A percentile compares a stretch with the other conserved stretches of the same genome.
Evolutionary conservation across 345 rosid species (phyloP).

Genomic region (Gossypium arboreum): DNA sequence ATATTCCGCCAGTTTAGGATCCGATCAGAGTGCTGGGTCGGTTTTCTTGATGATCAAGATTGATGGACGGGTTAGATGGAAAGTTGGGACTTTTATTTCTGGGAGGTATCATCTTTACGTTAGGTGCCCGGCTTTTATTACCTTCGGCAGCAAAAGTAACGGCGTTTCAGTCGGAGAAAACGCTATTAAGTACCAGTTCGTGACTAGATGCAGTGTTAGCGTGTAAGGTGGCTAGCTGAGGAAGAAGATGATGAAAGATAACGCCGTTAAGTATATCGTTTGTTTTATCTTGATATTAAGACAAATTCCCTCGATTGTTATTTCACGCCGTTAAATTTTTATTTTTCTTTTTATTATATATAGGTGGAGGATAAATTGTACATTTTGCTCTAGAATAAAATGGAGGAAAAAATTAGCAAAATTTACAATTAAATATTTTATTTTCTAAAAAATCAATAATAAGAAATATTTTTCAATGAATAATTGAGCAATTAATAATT

Average conservation of each 20-base stretch:
- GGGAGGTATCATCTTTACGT: constrained; percentile 64
- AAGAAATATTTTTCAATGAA: neutral
- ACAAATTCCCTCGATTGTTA: neutral
- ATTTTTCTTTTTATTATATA: neutral
- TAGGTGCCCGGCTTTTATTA: constrained; percentile 29
- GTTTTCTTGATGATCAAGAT: constrained; percentile 51
- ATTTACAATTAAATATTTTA: neutral
- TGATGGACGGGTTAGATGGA: constrained; percentile 85
- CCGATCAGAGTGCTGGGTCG: constrained; percentile 30
- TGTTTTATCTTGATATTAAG: neutral
- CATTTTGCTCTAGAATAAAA: constrained; percentile 19
- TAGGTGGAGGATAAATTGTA: neutral
- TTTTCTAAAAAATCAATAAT: constrained; percentile 2
- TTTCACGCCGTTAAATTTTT: neutral
- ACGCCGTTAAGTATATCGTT: constrained; percentile 18
- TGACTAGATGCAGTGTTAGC: constrained; percentile 6
- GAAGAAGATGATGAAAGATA: neutral
- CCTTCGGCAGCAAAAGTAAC: constrained; percentile 1
- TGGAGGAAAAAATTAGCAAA: neutral
- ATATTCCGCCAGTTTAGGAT: neutral
- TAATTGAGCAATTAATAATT: neutral
- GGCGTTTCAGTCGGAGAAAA: neutral
- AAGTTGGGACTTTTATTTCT: constrained; percentile 56
- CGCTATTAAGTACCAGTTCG: neutral
- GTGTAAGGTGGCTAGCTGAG: neutral